Percentiles rank a stretch among this genome's conserved stretches.
Evolutionary conservation across 2,329 filamentous ascomycete genomes (phyloP).

Genomic region (Myriosclerotinia duriaeana): DNA sequence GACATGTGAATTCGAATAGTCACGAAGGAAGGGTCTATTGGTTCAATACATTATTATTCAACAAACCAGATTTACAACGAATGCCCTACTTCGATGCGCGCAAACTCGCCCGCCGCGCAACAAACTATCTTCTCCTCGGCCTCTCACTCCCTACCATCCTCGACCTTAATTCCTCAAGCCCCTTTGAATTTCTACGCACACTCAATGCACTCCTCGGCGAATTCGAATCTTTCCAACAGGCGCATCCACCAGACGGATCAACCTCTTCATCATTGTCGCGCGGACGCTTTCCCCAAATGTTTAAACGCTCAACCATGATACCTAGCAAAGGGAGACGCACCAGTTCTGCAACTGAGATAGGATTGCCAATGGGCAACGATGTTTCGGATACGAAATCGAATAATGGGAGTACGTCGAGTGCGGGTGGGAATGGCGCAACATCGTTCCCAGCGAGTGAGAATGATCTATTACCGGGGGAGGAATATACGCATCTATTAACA

Average conservation of each 20-base stretch:
- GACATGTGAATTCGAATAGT: conserved; percentile 47
- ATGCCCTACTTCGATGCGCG: conserved; percentile 84
- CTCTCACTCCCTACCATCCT: conserved; percentile 86
- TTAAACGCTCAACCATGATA: conserved; percentile 59
- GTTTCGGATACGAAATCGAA: conserved; percentile 49
- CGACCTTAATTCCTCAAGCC: conserved; percentile 77
- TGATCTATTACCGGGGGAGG: conserved; percentile 75
- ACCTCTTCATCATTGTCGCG: conserved; percentile 66
- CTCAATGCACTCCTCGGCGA: conserved; percentile 83
- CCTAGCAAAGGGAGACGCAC: conserved; percentile 57
- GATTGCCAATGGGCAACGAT: conserved; percentile 52
- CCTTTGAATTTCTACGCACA: conserved; percentile 82
- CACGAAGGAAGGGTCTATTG: conserved; percentile 95
- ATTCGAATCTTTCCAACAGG: conserved; percentile 89
- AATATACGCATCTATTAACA: conserved; percentile 87
- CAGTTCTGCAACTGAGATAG: conserved; percentile 60
- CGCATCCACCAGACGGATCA: conserved; percentile 75
- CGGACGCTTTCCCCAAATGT: conserved; percentile 80
- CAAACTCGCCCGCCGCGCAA: conserved; percentile 84
- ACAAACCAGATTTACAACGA: conserved; percentile 72
- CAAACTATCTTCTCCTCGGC: conserved; percentile 89
- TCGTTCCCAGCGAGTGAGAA: conserved; percentile 57
- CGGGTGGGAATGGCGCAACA: conserved; percentile 40
- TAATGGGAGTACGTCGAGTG: conserved; percentile 43
- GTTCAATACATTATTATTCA: conserved; percentile 96